Percentiles rank a stretch among this genome's conserved stretches.
These are phyloP conservation scores for Pleoardoris graminearum DNA, from an alignment of 2,329 filamentous ascomycete genomes.

Conservation along the genomic window DNA sequence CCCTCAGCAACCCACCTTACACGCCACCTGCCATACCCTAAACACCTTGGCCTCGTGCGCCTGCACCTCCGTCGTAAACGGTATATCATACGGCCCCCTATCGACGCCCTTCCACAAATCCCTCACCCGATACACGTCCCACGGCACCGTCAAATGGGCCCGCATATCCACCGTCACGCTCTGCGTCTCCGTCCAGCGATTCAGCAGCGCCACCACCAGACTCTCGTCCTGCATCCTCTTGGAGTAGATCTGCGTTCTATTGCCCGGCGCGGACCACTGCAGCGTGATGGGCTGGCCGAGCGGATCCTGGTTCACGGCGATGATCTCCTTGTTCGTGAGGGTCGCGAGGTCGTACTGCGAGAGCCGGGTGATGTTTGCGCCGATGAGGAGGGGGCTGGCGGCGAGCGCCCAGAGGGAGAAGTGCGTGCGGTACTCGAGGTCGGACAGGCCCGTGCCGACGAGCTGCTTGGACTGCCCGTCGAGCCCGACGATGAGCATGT, in stretches of 20 bases:
- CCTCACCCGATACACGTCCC: slow-evolving; percentile 26
- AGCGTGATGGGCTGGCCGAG: slow-evolving; percentile 18
- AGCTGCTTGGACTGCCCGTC: slow-evolving; percentile 26
- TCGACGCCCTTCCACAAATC: slow-evolving; percentile 28
- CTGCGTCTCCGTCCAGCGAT: slow-evolving; percentile 20
- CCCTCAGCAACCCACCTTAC: slow-evolving; percentile 21
- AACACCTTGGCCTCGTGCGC: slow-evolving; percentile 26
- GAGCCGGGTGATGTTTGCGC: slow-evolving; percentile 44
- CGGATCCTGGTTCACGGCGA: slow-evolving; percentile 47
- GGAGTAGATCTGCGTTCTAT: slow-evolving; percentile 24
- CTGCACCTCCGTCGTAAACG: slow-evolving; percentile 25
- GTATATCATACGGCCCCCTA: slow-evolving; percentile 28
- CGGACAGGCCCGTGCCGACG: slow-evolving; percentile 20
- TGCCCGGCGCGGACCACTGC: slow-evolving; percentile 16
- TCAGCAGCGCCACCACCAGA: slow-evolving; percentile 22
- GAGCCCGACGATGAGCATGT: slow-evolving; percentile 32
- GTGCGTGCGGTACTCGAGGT: slow-evolving; percentile 47
- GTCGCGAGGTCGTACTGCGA: slow-evolving; percentile 43
- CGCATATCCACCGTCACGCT: slow-evolving; percentile 24
- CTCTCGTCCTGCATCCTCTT: slow-evolving; percentile 20
- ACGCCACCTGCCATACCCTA: slow-evolving; percentile 22
- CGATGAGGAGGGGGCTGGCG: slow-evolving; percentile 49
- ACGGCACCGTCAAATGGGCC: slow-evolving; percentile 24
- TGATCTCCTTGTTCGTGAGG: slow-evolving; percentile 49
- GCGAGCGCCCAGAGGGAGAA: slow-evolving; percentile 49